Base-by-base conservation (phyloP, 306 rosid species). In the Cicer chorassanicum region DNA sequence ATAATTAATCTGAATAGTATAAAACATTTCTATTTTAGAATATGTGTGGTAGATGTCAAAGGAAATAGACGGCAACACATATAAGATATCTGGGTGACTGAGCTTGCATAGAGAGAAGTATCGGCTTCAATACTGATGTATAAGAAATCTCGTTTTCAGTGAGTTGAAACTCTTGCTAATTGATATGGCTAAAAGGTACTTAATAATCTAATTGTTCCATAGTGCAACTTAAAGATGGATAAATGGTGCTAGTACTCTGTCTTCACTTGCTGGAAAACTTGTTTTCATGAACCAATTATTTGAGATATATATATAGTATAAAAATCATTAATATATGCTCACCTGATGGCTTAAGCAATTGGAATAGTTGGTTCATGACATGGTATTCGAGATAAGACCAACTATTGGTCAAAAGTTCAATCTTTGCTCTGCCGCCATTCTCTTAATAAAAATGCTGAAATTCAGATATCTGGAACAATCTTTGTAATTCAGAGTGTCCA, bases 31-130 rank as follows among this genome's bases (percentile, higher is more conserved):
- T 38, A 16, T 9, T 53, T 48, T 49, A n/a, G 74, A 69, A 14
- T 49, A 69, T 13, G n/a, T 48, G n/a, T 34, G 15, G 39, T 18
- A 48, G 44, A 11, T 45, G 56, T 21, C 11, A 67, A 24, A 21
- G 72, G 21, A 67, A 50, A 67, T 45, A 67, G 40, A n/a, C 44
- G 9, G 9, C 55, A 13, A 24, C 50, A 24, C n/a, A 68, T 40
- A 29, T 29, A 29, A 29, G 5, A 29, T 29, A 29, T 46, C 21
- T 18, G 40, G 72, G 55, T 46, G 56, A 45, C 57, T 38, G 50
- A 67, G 57, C 57, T 45, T 45, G 56, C 15, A 24, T 46, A 12
- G 40, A 45, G 72, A 45, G 57, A 67, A 42, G 48, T 67, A 45
- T 67, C 41, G 43, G 46, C 57, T 45, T 46, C 48, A 46, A 46